These are phyloP conservation scores for Penicillium sclerotigenum DNA, from an alignment of 2,329 filamentous ascomycete species.

Conservation along the genomic window DNA sequence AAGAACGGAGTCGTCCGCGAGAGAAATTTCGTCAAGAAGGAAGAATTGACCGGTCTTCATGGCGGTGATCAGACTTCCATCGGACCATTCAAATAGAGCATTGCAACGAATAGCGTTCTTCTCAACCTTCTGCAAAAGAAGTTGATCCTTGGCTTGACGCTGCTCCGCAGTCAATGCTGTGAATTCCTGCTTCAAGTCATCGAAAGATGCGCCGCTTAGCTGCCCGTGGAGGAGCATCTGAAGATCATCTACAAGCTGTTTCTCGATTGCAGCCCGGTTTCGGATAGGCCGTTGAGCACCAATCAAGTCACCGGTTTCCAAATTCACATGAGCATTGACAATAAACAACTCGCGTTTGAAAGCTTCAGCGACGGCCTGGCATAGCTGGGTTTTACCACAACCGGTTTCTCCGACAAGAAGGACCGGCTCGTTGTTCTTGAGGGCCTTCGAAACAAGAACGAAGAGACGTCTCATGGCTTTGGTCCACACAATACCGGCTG, in stretches of 20 bases:
- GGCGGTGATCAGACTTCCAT: slow-evolving; percentile 87
- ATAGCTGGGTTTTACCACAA: slow-evolving; percentile 96
- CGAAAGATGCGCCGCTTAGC: slow-evolving; percentile 41
- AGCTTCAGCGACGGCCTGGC: slow-evolving; percentile 83
- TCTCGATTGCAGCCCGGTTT: slow-evolving; percentile 72
- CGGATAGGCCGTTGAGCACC: slow-evolving; percentile 89
- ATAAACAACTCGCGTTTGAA: slow-evolving; percentile 74
- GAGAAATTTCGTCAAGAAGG: slow-evolving; percentile 92
- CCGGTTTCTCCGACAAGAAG: slow-evolving; percentile 94
- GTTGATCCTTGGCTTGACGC: slow-evolving; percentile 48
- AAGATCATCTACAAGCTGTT: slow-evolving; percentile 63
- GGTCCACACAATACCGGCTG: slow-evolving; percentile 76
- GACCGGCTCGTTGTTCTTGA: slow-evolving; percentile 89
- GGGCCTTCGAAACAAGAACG: slow-evolving; percentile 78
- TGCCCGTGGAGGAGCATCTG: slow-evolving; percentile 41
- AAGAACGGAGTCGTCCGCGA: slow-evolving; percentile 94
- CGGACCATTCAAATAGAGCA: slow-evolving; percentile 92
- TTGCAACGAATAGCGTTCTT: slow-evolving; percentile 63
- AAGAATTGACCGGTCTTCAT: slow-evolving; percentile 91
- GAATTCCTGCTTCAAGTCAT: slow-evolving; percentile 60
- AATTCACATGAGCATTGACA: slow-evolving; percentile 97
- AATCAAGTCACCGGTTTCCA: slow-evolving; percentile 95
- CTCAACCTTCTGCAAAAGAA: slow-evolving; percentile 45
- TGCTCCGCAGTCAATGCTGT: slow-evolving; percentile 50
- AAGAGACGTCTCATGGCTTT: slow-evolving; percentile 89